Percentiles rank a stretch among this genome's conserved stretches.
Evolutionary conservation across 2,329 filamentous ascomycete species (phyloP).

Genomic region (Raffaelea arxii): DNA sequence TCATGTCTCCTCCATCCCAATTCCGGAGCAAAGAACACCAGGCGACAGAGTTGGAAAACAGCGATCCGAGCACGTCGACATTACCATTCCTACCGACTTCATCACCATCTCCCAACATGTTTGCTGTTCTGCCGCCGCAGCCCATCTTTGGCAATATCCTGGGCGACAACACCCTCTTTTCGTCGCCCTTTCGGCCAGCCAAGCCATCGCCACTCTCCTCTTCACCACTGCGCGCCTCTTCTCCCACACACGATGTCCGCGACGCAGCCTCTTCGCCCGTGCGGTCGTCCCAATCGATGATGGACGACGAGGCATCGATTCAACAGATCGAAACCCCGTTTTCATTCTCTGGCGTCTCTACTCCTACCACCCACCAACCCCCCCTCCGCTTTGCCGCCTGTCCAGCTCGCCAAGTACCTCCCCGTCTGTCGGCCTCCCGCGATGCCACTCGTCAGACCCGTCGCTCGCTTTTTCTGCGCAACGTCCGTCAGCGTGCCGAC

Average conservation of each 20-base stretch:
- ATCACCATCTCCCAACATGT: conserved; percentile 9
- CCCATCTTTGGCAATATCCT: conserved; percentile 13
- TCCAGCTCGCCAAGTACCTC: conserved; percentile 48
- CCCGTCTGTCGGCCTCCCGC: conserved; percentile 47
- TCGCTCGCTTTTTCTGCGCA: conserved; percentile 59
- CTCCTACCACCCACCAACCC: neutral
- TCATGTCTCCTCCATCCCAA: no score
- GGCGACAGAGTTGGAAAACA: no score
- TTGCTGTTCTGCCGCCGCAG: conserved; percentile 9
- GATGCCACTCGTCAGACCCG: conserved; percentile 56
- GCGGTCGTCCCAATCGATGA: conserved; percentile 19
- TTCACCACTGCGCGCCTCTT: conserved; percentile 45
- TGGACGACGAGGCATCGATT: neutral
- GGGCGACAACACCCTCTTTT: conserved; percentile 25
- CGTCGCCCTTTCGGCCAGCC: conserved; percentile 31
- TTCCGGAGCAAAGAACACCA: no score
- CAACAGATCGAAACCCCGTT: no score
- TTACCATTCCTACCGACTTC: no score
- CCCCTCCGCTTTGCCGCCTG: conserved; percentile 43
- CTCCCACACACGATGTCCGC: conserved; percentile 20
- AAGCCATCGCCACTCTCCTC: conserved; percentile 50
- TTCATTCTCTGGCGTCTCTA: neutral
- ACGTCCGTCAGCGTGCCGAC: conserved; percentile 49
- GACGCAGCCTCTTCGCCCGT: conserved; percentile 33
- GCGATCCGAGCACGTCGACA: no score